Percentiles rank a stretch among this genome's conserved stretches.
Evolutionary conservation across 768 basidiomycete species (phyloP).

Genomic region (Panaeolus cyanescens): DNA sequence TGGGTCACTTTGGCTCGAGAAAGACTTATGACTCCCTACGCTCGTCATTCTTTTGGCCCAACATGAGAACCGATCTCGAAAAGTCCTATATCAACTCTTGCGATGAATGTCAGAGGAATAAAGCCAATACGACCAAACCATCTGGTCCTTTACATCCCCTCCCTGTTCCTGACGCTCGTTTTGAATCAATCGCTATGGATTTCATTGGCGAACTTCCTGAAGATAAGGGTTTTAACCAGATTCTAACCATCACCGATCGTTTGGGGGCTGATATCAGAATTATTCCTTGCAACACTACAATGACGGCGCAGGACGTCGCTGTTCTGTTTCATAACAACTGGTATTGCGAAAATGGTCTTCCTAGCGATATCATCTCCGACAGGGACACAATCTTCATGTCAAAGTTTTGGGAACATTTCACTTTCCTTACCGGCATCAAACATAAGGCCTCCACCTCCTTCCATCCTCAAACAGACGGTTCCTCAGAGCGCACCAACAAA

Average conservation of each 20-base stretch:
- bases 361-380: slow-evolving; percentile 9
- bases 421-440: slow-evolving; percentile 5
- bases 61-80: slow-evolving; percentile 35
- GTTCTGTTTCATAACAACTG: slow-evolving; percentile 23
- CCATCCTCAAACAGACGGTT: slow-evolving; percentile 39
- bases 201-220: slow-evolving; percentile 34
- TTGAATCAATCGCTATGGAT: slow-evolving; percentile 21
- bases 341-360: slow-evolving; percentile 31
- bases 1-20: slow-evolving; percentile 33
- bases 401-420: slow-evolving; percentile 7
- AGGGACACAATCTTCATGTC: slow-evolving; percentile 10
- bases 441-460: slow-evolving; percentile 21
- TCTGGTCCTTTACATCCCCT: slow-evolving; percentile 33
- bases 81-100: slow-evolving; percentile 33
- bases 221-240: slow-evolving; percentile 25
- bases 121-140: slow-evolving; percentile 24
- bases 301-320: slow-evolving; percentile 18
- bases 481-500: slow-evolving; percentile 32
- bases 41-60: slow-evolving; percentile 32
- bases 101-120: slow-evolving; percentile 38
- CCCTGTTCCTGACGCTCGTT: slow-evolving; percentile 12
- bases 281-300: slow-evolving; percentile 1
- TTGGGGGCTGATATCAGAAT: slow-evolving; percentile 8
- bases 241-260: slow-evolving; percentile 27
- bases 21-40: slow-evolving; percentile 27